Conservation (phyloP, 1,139 yeast genomes). For the Meyerozyma smithsonii region DNA sequence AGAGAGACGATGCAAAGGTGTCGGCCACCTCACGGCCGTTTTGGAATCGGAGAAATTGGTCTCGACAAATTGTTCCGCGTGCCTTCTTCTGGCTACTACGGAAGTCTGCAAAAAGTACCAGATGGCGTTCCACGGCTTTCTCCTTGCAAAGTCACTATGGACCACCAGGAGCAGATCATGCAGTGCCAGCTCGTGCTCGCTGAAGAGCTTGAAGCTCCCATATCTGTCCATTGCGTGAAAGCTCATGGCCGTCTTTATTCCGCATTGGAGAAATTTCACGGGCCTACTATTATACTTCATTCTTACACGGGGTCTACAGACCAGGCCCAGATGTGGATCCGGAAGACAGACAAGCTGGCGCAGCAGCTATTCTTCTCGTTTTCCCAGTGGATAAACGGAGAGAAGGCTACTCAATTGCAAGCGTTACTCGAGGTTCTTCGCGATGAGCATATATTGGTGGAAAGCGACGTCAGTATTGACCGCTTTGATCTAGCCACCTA, state of each 20-base stretch:
- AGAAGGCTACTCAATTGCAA: conserved; percentile 19
- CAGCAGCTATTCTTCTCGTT: conserved; percentile 47
- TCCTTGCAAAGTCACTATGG: conserved; percentile 47
- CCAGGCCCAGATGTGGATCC: conserved; percentile 53
- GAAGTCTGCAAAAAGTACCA: conserved; percentile 20
- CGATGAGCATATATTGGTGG: conserved; percentile 27
- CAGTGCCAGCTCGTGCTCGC: conserved; percentile 53
- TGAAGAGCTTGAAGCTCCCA: conserved; percentile 37
- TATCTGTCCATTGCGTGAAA: conserved; percentile 83
- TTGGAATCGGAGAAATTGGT: conserved; percentile 83
- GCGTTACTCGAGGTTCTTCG: conserved; percentile 20
- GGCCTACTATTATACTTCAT: conserved; percentile 56
- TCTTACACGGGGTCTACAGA: conserved; percentile 84
- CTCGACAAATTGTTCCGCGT: conserved; percentile 72
- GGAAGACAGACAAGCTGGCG: conserved; percentile 17
- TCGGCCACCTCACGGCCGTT: conserved; percentile 7
- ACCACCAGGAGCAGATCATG: conserved; percentile 61
- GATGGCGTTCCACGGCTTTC: conserved; percentile 25
- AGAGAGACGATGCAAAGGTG: conserved; percentile 19
- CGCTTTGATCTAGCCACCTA: neutral
- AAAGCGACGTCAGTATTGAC: conserved; percentile 37
- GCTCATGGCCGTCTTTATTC: conserved; percentile 62
- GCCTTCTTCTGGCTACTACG: conserved; percentile 57
- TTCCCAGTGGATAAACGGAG: conserved; percentile 57
- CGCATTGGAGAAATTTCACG: conserved; percentile 21